These are phyloP conservation scores for Codiaeum variegatum DNA, from an alignment of 441 rosid species.

Conservation along the genomic window DNA sequence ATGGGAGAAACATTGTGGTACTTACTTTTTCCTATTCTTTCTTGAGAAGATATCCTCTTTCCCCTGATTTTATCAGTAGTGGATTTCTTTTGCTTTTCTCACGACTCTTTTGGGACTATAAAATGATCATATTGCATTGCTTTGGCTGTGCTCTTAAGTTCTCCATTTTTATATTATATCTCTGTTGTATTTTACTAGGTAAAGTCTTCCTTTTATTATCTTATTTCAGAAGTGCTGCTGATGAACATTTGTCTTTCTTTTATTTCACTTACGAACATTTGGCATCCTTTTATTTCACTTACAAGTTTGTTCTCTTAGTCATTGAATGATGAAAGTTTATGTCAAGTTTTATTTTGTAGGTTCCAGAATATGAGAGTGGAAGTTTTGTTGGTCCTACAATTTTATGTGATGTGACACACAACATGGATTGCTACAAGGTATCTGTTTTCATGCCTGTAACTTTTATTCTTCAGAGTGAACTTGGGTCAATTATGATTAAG, in stretches of 20 bases:
- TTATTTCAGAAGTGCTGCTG: neutral
- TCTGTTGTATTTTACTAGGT: too few relatives aligned
- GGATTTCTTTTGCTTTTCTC: neutral
- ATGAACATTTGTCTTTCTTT: neutral
- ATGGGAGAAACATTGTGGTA: constrained; percentile 86
- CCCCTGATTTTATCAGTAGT: neutral
- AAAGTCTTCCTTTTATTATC: too few relatives aligned
- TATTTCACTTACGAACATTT: too few relatives aligned
- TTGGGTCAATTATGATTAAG: too few relatives aligned
- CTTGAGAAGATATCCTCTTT: neutral
- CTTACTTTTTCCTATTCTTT: neutral
- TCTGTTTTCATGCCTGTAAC: neutral
- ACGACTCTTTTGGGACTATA: neutral
- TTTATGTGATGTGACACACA: constrained; percentile 68
- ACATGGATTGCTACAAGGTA: constrained; percentile 97
- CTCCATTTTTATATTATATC: neutral
- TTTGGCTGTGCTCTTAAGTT: neutral
- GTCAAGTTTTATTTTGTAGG: constrained; percentile 36
- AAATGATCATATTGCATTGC: neutral
- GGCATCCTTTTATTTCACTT: too few relatives aligned
- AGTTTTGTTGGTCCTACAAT: constrained; percentile 91
- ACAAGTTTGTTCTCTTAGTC: neutral
- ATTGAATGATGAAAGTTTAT: neutral
- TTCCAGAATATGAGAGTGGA: constrained; percentile 80
- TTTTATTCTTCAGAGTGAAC: constrained; percentile 15